Evolutionary conservation across 805 yeast species (phyloP).

Genomic region (Zygosaccharomyces siamensis): DNA sequence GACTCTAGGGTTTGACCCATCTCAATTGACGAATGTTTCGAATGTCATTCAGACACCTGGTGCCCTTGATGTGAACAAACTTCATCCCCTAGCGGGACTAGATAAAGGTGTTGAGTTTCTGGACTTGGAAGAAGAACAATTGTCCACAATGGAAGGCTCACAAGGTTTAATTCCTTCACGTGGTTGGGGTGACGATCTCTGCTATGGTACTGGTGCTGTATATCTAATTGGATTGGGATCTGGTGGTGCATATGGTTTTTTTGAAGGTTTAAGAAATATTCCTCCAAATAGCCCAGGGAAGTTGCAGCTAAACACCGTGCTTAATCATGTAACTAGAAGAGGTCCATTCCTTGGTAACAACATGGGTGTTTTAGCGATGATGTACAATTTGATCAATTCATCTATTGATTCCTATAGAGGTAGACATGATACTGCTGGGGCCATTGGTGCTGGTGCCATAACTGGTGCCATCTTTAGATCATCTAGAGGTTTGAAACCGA

Average conservation of each 20-base stretch:
- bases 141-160: constrained; percentile 75
- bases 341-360: constrained; percentile 95
- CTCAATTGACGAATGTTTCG: constrained; percentile 58
- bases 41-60: constrained; percentile 57
- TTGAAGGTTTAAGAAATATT: constrained; percentile 76
- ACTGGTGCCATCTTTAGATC: constrained; percentile 90
- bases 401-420: constrained; percentile 78
- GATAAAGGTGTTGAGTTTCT: constrained; percentile 86
- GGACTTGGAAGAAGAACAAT: constrained; percentile 80
- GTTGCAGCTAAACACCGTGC: constrained; percentile 79
- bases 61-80: constrained; percentile 59
- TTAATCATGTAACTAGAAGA: constrained; percentile 88
- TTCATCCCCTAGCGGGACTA: constrained; percentile 91
- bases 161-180: constrained; percentile 92
- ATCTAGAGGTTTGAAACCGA: constrained; percentile 78
- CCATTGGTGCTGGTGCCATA: constrained; percentile 82
- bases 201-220: constrained; percentile 96
- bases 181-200: constrained; percentile 95
- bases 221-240: constrained; percentile 79
- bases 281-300: constrained; percentile 74
- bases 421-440: constrained; percentile 79
- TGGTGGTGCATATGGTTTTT: constrained; percentile 86
- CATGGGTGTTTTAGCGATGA: constrained; percentile 88
- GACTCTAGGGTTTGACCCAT: constrained; percentile 57
- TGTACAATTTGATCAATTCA: constrained; percentile 81